Evolutionary conservation across 192 early-diverging fungal species (phyloP).

Genomic region (Radiomyces spectabilis): DNA sequence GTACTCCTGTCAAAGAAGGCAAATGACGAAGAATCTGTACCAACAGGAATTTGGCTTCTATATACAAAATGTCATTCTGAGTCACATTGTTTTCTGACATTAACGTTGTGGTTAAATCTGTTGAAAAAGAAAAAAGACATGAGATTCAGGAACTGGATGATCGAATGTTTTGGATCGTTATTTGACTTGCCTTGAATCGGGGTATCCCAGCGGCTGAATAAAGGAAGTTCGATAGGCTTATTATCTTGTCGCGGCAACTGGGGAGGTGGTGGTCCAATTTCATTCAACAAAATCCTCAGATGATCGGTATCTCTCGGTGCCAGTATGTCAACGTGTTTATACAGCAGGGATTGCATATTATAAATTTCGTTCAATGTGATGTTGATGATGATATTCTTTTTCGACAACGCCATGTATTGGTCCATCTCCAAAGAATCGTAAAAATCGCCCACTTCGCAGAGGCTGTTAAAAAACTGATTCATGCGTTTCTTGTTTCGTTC

Average conservation of each 20-base stretch:
- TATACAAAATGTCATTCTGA: constrained; percentile 87
- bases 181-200: constrained; percentile 53
- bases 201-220: constrained; percentile 79
- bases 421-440: constrained; percentile 96
- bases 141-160: neutral
- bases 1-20: constrained; percentile 51
- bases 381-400: constrained; percentile 82
- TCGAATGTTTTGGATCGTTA: neutral
- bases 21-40: constrained; percentile 89
- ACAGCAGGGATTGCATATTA: constrained; percentile 78
- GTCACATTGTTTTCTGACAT: constrained; percentile 82
- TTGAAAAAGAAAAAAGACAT: neutral
- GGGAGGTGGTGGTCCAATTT: constrained; percentile 63
- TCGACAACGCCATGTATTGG: constrained; percentile 90
- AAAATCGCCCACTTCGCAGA: constrained; percentile 92
- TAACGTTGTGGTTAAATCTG: constrained; percentile 48
- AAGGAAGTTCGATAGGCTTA: constrained; percentile 56
- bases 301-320: constrained; percentile 72
- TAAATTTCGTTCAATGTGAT: constrained; percentile 94
- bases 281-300: constrained; percentile 67
- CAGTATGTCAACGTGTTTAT: constrained; percentile 73
- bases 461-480: constrained; percentile 78
- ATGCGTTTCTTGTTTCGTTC: constrained; percentile 79
- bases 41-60: constrained; percentile 88
- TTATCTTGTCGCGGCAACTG: constrained; percentile 78